A percentile compares a stretch with the other conserved stretches of the same genome.
These are phyloP conservation scores for Trichoderma erinaceum DNA, from an alignment of 495 filamentous ascomycete genomes.

Conservation along the genomic window DNA sequence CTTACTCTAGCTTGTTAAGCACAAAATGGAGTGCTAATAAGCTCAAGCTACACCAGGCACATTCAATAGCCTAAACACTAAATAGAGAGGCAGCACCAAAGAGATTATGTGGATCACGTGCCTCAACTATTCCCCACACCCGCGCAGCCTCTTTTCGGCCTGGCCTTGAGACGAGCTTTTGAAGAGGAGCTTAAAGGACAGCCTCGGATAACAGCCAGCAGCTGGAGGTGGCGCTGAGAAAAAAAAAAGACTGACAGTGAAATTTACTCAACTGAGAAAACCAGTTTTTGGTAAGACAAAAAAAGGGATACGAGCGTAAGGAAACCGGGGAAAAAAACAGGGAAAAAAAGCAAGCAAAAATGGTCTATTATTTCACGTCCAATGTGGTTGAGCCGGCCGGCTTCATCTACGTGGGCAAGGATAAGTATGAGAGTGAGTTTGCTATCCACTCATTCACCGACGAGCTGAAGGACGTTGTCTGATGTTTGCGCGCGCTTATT, in stretches of 20 bases:
- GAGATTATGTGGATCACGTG: too few relatives aligned
- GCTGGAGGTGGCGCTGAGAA: background rate
- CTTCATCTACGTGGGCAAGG: constrained; percentile 92
- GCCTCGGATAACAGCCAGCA: too few relatives aligned
- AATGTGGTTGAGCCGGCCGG: constrained; percentile 64
- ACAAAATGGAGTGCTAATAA: too few relatives aligned
- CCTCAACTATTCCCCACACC: too few relatives aligned
- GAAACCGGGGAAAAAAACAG: background rate
- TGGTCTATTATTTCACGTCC: constrained; percentile 97
- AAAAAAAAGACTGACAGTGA: too few relatives aligned
- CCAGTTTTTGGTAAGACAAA: background rate
- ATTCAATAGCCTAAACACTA: too few relatives aligned
- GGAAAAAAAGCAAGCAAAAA: constrained; percentile 29
- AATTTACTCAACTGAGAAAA: background rate
- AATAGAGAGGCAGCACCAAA: too few relatives aligned
- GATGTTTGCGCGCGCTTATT: constrained; percentile 18
- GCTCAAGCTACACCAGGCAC: too few relatives aligned
- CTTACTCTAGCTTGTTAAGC: too few relatives aligned
- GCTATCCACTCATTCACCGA: constrained; percentile 9
- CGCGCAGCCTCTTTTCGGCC: too few relatives aligned
- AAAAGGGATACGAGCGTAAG: background rate
- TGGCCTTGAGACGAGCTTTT: too few relatives aligned
- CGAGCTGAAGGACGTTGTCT: constrained; percentile 24
- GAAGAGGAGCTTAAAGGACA: too few relatives aligned
- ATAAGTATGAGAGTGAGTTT: constrained; percentile 92